Conservation (phyloP, 2,329 filamentous ascomycete genomes). For the Phoma sp. region DNA sequence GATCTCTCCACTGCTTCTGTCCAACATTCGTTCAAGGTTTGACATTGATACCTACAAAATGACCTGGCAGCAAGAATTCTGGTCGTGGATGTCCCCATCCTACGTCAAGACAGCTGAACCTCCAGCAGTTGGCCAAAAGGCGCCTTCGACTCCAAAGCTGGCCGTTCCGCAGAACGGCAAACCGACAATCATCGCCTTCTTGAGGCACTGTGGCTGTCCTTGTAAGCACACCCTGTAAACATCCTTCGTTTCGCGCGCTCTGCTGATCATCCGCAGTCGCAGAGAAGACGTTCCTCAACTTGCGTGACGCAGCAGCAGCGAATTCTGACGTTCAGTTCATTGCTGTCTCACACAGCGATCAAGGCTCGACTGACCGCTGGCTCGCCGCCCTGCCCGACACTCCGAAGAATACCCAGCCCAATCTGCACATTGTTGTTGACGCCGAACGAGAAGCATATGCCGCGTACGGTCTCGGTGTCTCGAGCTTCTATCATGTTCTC, state of each 20-base stretch:
- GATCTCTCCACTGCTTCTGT: not conserved
- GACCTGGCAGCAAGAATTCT: slow-evolving; percentile 50
- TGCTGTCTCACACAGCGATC: slow-evolving; percentile 46
- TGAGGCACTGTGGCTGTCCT: slow-evolving; percentile 76
- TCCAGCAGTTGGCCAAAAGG: slow-evolving; percentile 61
- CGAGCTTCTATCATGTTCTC: slow-evolving; percentile 67
- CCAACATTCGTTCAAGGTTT: not conserved
- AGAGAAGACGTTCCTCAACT: slow-evolving; percentile 64
- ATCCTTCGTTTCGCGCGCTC: not conserved
- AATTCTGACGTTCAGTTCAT: slow-evolving; percentile 40
- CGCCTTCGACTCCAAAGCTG: slow-evolving; percentile 62
- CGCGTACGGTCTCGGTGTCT: slow-evolving; percentile 69
- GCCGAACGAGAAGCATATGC: slow-evolving; percentile 65
- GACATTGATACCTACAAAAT: slow-evolving; percentile 25
- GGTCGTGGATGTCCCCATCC: slow-evolving; percentile 50
- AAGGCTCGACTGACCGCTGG: slow-evolving; percentile 41
- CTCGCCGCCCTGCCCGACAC: slow-evolving; percentile 34
- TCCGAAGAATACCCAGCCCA: slow-evolving; percentile 52
- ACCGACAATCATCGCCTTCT: slow-evolving; percentile 68
- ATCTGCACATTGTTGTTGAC: slow-evolving; percentile 67
- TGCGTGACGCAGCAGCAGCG: slow-evolving; percentile 34
- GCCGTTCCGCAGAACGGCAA: slow-evolving; percentile 58
- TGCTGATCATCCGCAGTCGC: slow-evolving; percentile 58
- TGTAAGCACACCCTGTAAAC: slow-evolving; percentile 56
- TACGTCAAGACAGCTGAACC: slow-evolving; percentile 44